Base-by-base conservation (phyloP, 2,329 filamentous ascomycete species). In the Stagonosporopsis vannaccii region DNA sequence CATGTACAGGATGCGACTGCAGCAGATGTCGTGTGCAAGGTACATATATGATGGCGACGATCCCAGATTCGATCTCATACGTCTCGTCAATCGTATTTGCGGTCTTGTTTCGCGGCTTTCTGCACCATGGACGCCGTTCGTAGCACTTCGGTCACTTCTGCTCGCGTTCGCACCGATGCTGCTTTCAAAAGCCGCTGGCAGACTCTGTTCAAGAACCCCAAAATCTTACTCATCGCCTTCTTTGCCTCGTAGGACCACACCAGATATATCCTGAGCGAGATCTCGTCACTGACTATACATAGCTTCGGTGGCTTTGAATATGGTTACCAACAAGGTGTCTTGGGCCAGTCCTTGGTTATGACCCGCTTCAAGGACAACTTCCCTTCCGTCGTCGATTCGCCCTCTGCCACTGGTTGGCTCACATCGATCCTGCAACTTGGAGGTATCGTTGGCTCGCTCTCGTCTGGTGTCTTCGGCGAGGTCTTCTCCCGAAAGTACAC, bases 291-390 rank as follows among this genome's bases (percentile, higher is more conserved):
- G 15, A 59, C 20, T 15, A 22, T 13, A 13, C 4, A 13, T 35
- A 82, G 80, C n/a, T 78, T 82, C 20, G 80, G 81, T 55, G 81
- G 81, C 20, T 80, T 83, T 42, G 78, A 81, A 56, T 83, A 82
- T 77, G 81, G 81, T 49, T 83, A 83, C 63, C 81, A 84, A 54
- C 83, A 85, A 62, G 83, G 82, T 45, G 81, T 85, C 1, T 71
- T 85, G 3, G 81, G 82, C 28, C 80, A 84, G 61, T 81, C 81
- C 12, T 74, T 85, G 2, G 81, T 83, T 62, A 85, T 84, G 82
- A 73, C 73, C 8, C 75, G 79, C 9, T 85, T 84, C 69, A 78
- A 71, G 9, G 68, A 77, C 32, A 80, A 81, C 58, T 84, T 84
- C 63, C 82, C 81, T 0, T 73, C 75, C 0, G 77, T 84, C 8